Base-by-base conservation (phyloP, 2,329 filamentous ascomycete genomes). In the Venturia oleaginea region DNA sequence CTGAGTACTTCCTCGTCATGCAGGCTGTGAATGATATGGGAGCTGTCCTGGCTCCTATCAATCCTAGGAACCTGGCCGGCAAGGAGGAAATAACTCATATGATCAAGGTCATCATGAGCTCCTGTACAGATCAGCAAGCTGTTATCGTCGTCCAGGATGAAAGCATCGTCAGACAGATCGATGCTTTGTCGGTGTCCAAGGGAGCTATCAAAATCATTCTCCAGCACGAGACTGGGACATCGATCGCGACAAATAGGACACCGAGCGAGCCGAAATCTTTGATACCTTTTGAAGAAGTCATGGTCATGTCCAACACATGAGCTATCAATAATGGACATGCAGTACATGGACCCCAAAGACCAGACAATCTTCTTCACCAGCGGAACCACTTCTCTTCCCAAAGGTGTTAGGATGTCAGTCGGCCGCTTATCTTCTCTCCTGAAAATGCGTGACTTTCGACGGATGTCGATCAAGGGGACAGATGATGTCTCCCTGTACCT, bases 361-460 rank as follows among this genome's bases (percentile, higher is more conserved):
- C 51, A 57, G 27, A 5, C 42, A 5, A 46, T 62, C 8, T 51
- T 46, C n/a, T 48, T 46, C 42, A 54, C 46, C 34, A 48, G 43
- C 7, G 74, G 75, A 5, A 71, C 80, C 51, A 75, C n/a, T 71
- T 61, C 66, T 68, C 30, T 62, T 46, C 32, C 71, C 70, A 55
- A 70, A 71, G 43, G 66, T 60, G 17, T 42, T 34, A 24, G 57
- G 19, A n/a, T 48, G 48, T 24, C 30, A 6, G 38, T n/a, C n/a
- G 61, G 19, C 27, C 22, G 3, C 11, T 24, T 11, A 17, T 32
- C 48, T 37, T n/a, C n/a, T 30, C 15, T 43, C 34, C 10, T 60
- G 15, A 27, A 60, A 13, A 40, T 60, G 40, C 34, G 59, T 37
- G 37, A 22, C 4, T 40, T 43, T 11, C 11, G n/a, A 27, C n/a